phyloP scores from a whole-genome alignment of 768 basidiomycete genomes.

The Lactarius akahatsu region DNA sequence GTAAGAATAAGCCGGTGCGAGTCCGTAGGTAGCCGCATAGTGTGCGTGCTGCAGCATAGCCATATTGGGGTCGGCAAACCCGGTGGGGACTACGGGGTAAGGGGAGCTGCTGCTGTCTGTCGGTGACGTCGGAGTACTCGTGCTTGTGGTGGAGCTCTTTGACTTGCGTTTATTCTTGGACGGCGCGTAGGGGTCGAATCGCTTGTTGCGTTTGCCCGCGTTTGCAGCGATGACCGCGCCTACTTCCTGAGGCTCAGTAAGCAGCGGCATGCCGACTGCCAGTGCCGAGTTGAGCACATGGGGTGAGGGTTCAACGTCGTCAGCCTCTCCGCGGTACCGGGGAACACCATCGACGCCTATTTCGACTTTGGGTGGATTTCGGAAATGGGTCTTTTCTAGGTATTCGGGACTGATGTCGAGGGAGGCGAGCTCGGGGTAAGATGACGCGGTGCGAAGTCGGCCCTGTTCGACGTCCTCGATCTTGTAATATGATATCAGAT shows the following conservation, averaged over 20 bases:
- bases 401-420: slow-evolving; percentile 87
- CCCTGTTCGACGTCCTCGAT: slow-evolving; percentile 89
- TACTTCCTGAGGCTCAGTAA: slow-evolving; percentile 28
- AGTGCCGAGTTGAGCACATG: slow-evolving; percentile 32
- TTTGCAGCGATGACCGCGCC: slow-evolving; percentile 16
- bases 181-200: slow-evolving; percentile 36
- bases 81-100: slow-evolving; percentile 15
- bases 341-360: slow-evolving; percentile 79
- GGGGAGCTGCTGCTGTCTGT: slow-evolving; percentile 18
- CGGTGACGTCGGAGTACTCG: slow-evolving; percentile 24
- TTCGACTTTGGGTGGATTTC: slow-evolving; percentile 87
- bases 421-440: slow-evolving; percentile 80
- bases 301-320: slow-evolving; percentile 49
- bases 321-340: slow-evolving; percentile 81
- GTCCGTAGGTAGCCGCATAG: slow-evolving; percentile 24
- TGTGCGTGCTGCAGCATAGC: slow-evolving; percentile 30
- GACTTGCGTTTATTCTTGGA: slow-evolving; percentile 27
- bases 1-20: slow-evolving; percentile 25
- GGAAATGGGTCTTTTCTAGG: slow-evolving; percentile 87
- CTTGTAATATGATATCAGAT: slow-evolving; percentile 93
- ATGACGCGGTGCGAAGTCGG: slow-evolving; percentile 83
- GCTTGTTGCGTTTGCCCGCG: slow-evolving; percentile 34
- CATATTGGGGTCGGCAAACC: slow-evolving; percentile 25
- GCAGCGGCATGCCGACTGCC: slow-evolving; percentile 27
- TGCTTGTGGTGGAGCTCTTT: slow-evolving; percentile 16